A percentile compares a stretch with the other conserved stretches of the same genome.
Evolutionary conservation across 2,329 filamentous ascomycete genomes (phyloP).

Genomic region (Dactylellina parvicollis): DNA sequence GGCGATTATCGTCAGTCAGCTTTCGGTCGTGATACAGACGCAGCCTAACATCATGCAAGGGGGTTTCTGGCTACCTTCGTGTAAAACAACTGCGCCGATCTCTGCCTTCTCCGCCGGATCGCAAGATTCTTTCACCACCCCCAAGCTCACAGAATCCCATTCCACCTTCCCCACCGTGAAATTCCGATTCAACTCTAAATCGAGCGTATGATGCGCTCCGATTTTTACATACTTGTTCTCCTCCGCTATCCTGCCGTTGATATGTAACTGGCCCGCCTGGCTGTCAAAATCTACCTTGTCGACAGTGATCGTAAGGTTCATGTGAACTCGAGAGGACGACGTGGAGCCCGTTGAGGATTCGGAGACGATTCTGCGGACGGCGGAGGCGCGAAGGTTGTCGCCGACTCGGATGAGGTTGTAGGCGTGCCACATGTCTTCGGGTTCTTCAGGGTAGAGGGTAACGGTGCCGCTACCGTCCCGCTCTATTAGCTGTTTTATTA

Average conservation of each 20-base stretch:
- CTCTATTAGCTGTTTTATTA: constrained; percentile 74
- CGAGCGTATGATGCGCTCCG: constrained; percentile 76
- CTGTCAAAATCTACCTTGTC: constrained; percentile 76
- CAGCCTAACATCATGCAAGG: neutral
- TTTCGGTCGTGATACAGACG: constrained; percentile 5
- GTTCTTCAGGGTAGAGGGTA: constrained; percentile 75
- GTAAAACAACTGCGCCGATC: constrained; percentile 90
- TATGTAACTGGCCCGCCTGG: constrained; percentile 74
- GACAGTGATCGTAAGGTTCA: constrained; percentile 72
- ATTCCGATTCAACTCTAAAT: constrained; percentile 85
- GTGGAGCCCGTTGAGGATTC: constrained; percentile 71
- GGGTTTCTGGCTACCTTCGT: constrained; percentile 70
- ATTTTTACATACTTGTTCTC: constrained; percentile 75
- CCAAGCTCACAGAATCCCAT: constrained; percentile 89
- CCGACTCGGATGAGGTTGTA: constrained; percentile 76
- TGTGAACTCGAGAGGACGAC: constrained; percentile 71
- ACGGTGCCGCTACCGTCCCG: constrained; percentile 73
- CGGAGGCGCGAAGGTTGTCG: constrained; percentile 73
- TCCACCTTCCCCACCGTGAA: constrained; percentile 87
- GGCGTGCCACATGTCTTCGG: constrained; percentile 82
- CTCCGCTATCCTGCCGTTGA: constrained; percentile 72
- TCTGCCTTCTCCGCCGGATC: constrained; percentile 82
- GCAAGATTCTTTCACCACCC: constrained; percentile 80
- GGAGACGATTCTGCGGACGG: constrained; percentile 73
- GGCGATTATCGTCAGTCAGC: no score